phyloP scores from a whole-genome alignment of 2,329 filamentous ascomycete species.

The Penicillium sumatraense region DNA sequence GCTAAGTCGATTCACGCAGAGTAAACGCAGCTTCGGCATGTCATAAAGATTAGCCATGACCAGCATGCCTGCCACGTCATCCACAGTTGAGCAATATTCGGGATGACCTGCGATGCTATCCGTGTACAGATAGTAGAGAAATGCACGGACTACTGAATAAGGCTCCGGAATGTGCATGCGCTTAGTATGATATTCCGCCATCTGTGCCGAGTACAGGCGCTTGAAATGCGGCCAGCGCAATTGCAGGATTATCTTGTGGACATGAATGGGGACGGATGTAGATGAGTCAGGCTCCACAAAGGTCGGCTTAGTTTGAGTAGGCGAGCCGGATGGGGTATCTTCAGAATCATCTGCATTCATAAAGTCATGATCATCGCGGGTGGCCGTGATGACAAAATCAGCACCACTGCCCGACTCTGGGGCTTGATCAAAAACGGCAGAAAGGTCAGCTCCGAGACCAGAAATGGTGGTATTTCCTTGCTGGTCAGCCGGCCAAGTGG shows the following conservation, averaged over 20 bases:
- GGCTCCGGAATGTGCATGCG: slow-evolving; percentile 98
- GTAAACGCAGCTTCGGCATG: slow-evolving; percentile 85
- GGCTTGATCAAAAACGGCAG: slow-evolving; percentile 82
- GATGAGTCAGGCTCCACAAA: slow-evolving; percentile 42
- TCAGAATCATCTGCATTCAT: slow-evolving; percentile 57
- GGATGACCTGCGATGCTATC: slow-evolving; percentile 76
- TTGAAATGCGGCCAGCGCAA: slow-evolving; percentile 97
- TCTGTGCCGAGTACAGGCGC: slow-evolving; percentile 87
- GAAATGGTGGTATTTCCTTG: slow-evolving; percentile 57
- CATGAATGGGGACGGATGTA: slow-evolving; percentile 84
- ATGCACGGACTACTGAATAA: slow-evolving; percentile 90
- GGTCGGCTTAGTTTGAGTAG: slow-evolving; percentile 32
- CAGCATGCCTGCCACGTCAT: slow-evolving; percentile 88
- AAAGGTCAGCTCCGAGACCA: slow-evolving; percentile 82
- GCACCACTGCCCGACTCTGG: slow-evolving; percentile 84
- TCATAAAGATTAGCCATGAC: slow-evolving; percentile 99
- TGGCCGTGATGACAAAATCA: slow-evolving; percentile 89
- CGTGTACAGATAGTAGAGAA: slow-evolving; percentile 95
- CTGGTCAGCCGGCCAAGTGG: slow-evolving; percentile 58
- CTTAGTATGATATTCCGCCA: slow-evolving; percentile 96
- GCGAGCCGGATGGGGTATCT: slow-evolving; percentile 38
- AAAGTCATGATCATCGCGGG: slow-evolving; percentile 65
- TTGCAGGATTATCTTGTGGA: slow-evolving; percentile 92
- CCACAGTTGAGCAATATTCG: slow-evolving; percentile 66
- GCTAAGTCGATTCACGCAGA: slow-evolving; percentile 88